Conservation (phyloP, 2,329 filamentous ascomycete species). For the Blastomyces emzantsi region DNA sequence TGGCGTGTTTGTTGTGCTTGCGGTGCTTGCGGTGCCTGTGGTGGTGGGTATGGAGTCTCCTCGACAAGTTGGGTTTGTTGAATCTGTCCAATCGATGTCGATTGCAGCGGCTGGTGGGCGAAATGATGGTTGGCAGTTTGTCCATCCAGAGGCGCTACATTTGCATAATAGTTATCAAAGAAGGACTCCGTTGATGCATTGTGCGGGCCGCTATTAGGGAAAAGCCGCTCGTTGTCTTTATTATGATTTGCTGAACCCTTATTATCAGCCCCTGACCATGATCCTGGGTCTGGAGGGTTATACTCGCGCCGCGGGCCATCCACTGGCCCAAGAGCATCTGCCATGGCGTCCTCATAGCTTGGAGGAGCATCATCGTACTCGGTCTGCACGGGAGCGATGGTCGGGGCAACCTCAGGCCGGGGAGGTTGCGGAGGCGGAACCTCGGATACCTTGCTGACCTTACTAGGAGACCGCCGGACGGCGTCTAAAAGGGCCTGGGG, state of each 20-base stretch:
- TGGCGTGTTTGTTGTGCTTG: conserved; percentile 13
- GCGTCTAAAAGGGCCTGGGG: conserved; percentile 66
- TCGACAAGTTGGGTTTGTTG: background rate
- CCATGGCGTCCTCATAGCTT: conserved; percentile 90
- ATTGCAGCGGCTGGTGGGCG: background rate
- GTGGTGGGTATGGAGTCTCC: conserved; percentile 14
- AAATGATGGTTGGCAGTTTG: background rate
- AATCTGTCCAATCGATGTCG: background rate
- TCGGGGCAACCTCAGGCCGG: conserved; percentile 23
- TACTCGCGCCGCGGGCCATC: conserved; percentile 55
- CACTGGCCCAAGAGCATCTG: conserved; percentile 64
- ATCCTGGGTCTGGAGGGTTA: conserved; percentile 34
- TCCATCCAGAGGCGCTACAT: conserved; percentile 1
- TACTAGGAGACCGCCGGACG: conserved; percentile 34
- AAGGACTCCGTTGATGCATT: conserved; percentile 25
- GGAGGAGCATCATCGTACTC: conserved; percentile 68
- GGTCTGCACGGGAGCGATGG: conserved; percentile 17
- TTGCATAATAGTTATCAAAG: conserved; percentile 19
- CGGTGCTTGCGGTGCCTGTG: conserved; percentile 19
- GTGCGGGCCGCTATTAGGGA: conserved; percentile 17
- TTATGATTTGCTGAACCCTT: conserved; percentile 28
- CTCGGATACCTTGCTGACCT: conserved; percentile 21
- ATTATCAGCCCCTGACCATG: conserved; percentile 28
- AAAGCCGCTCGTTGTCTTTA: conserved; percentile 23
- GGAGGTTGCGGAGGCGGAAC: conserved; percentile 35